Conservation (phyloP, 371 early-diverging fungal species). For the Coemansia sp. region DNA sequence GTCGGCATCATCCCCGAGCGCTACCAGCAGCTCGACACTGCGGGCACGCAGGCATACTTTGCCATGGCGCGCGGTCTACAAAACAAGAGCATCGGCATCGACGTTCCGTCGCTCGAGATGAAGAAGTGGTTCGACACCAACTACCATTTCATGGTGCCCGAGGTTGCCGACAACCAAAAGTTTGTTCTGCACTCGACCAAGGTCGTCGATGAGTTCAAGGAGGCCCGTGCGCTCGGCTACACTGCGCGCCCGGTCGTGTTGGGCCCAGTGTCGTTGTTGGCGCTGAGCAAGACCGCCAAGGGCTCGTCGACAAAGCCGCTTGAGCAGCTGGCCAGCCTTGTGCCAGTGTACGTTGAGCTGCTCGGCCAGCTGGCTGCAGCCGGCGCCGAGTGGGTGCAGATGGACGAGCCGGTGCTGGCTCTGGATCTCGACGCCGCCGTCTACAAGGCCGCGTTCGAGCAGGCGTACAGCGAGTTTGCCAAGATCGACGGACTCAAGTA, state of each 20-base stretch:
- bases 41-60: conserved; percentile 83
- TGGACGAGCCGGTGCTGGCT: conserved; percentile 89
- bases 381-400: conserved; percentile 90
- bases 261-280: conserved; percentile 89
- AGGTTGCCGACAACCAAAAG: conserved; percentile 71
- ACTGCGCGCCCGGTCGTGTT: conserved; percentile 86
- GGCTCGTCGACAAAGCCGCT: conserved; percentile 57
- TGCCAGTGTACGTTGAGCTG: conserved; percentile 78
- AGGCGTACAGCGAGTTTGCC: conserved; percentile 53
- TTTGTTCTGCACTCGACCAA: conserved; percentile 72
- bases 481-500: conserved; percentile 55
- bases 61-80: conserved; percentile 95
- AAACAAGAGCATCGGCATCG: conserved; percentile 58
- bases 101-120: conserved; percentile 94
- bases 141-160: conserved; percentile 85
- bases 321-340: conserved; percentile 68
- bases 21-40: conserved; percentile 56
- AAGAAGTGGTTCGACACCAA: conserved; percentile 97
- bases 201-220: conserved; percentile 82
- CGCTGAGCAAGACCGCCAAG: conserved; percentile 78
- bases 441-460: conserved; percentile 63
- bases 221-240: conserved; percentile 90
- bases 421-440: conserved; percentile 66
- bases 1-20: conserved; percentile 76
- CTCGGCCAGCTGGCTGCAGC: conserved; percentile 73